Evolutionary conservation across 345 rosid species (phyloP).

Genomic region (Eucalyptus coolabah): DNA sequence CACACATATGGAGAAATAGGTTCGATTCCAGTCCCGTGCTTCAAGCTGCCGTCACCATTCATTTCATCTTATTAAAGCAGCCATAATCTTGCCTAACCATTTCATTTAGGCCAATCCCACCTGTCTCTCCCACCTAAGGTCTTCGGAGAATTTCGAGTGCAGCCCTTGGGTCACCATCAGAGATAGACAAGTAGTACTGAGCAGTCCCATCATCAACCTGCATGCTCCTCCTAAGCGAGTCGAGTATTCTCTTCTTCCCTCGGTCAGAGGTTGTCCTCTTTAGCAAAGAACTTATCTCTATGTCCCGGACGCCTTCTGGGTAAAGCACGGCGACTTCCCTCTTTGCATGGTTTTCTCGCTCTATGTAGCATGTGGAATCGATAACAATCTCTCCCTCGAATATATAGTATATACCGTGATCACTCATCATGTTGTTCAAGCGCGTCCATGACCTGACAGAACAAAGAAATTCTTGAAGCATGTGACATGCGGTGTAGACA

Average conservation of each 20-base stretch:
- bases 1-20: not conserved
- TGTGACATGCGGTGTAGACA: not conserved
- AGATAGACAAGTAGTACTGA: constrained; percentile 61
- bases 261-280: constrained; percentile 24
- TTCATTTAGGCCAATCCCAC: constrained; percentile 6
- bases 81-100: not conserved
- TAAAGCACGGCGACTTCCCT: constrained; percentile 81
- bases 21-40: not conserved
- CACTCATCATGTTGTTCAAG: constrained; percentile 85
- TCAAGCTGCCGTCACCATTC: not conserved
- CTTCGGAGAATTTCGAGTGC: constrained; percentile 62
- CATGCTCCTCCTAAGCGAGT: constrained; percentile 82
- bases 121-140: constrained; percentile 68
- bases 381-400: constrained; percentile 70
- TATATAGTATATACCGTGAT: constrained; percentile 74
- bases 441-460: constrained; percentile 59
- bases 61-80: not conserved
- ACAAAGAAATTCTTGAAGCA: not conserved
- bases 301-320: constrained; percentile 47
- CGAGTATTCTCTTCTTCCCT: constrained; percentile 50
- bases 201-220: constrained; percentile 83
- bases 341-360: constrained; percentile 60
- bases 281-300: constrained; percentile 6
- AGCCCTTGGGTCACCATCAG: constrained; percentile 69
- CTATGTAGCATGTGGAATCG: constrained; percentile 63